Percentiles rank a stretch among this genome's conserved stretches.
phyloP scores from a whole-genome alignment of 1,284 basidiomycete species.

The Gomphus bonarii region DNA sequence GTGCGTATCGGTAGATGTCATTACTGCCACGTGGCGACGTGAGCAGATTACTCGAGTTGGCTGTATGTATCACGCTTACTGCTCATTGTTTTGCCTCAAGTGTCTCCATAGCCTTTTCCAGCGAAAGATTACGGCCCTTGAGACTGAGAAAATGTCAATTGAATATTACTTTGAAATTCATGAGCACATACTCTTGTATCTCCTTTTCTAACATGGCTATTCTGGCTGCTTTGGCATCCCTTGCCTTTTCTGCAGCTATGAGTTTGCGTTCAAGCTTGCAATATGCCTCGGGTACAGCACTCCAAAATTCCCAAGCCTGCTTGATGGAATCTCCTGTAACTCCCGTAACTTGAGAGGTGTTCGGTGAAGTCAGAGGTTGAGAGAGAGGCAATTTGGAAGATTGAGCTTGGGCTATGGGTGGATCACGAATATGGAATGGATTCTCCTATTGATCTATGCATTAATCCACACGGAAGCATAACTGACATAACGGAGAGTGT shows the following conservation, averaged over 20 bases:
- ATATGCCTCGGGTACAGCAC: neutral
- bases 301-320: neutral
- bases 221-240: conserved; percentile 1
- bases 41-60: no score
- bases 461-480: neutral
- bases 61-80: no score
- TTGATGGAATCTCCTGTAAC: neutral
- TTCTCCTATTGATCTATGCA: neutral
- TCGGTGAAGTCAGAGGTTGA: neutral
- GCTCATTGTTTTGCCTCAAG: neutral
- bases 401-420: neutral
- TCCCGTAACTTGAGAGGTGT: neutral
- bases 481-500: neutral
- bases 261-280: conserved; percentile 1
- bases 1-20: no score
- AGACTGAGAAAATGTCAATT: neutral
- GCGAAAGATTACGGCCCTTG: neutral
- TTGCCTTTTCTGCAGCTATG: conserved; percentile 12
- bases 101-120: neutral
- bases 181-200: conserved; percentile 1
- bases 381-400: neutral
- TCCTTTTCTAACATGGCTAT: conserved; percentile 4
- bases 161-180: neutral
- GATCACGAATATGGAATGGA: neutral
- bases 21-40: no score